phyloP scores from a whole-genome alignment of 768 basidiomycete species.

The Termitomyces sp. region DNA sequence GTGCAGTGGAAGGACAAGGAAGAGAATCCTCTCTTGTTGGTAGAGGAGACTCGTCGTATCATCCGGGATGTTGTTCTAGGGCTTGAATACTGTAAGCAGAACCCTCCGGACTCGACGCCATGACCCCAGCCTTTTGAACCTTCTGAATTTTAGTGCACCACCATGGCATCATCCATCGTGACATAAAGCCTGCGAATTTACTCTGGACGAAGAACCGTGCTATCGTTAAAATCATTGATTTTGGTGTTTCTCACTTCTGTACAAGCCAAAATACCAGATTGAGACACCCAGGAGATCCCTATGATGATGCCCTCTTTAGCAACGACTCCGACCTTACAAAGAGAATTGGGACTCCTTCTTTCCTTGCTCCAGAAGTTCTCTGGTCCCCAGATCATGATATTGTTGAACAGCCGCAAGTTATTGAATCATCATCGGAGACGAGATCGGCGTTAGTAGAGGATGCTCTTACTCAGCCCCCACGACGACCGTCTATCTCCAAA shows the following conservation, averaged over 20 bases:
- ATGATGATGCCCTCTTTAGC: constrained; percentile 32
- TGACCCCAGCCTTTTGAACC: no score
- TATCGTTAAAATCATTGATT: constrained; percentile 89
- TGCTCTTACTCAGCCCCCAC: constrained; percentile 9
- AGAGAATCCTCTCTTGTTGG: constrained; percentile 31
- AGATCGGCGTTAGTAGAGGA: neutral
- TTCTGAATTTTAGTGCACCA: constrained; percentile 30
- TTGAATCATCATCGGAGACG: constrained; percentile 8
- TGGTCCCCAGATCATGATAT: constrained; percentile 24
- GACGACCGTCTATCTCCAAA: constrained; percentile 40
- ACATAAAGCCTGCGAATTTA: constrained; percentile 61
- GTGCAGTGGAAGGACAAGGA: constrained; percentile 26
- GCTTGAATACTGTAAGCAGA: constrained; percentile 39
- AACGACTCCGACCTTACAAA: constrained; percentile 37
- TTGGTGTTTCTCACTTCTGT: constrained; percentile 53
- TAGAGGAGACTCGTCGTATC: constrained; percentile 39
- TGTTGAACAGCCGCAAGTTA: constrained; percentile 17
- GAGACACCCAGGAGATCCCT: constrained; percentile 9
- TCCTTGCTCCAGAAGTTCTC: constrained; percentile 45
- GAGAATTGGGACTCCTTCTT: constrained; percentile 34
- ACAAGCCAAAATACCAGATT: neutral
- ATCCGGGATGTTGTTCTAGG: constrained; percentile 41
- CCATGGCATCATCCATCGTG: constrained; percentile 50
- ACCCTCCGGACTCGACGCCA: no score
- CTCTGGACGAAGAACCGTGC: constrained; percentile 50